phyloP scores from a whole-genome alignment of 257 asterid species.

The Verbena officinalis region DNA sequence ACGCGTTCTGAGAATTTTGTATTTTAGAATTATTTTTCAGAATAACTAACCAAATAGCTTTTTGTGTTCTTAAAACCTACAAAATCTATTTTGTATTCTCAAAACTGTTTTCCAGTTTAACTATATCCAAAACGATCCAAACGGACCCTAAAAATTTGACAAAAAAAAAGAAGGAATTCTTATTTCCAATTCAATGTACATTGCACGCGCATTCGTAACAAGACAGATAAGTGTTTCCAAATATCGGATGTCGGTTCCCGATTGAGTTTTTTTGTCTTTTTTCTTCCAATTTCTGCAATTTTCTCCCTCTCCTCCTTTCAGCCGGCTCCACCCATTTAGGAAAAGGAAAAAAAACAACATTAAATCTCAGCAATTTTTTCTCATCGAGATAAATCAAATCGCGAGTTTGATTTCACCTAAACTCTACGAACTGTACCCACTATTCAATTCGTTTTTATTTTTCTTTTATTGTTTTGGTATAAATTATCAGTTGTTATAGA shows the following conservation, averaged over 20 bases:
- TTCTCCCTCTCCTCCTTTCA: neutral
- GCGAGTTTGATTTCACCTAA: conserved; percentile 20
- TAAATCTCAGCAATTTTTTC: neutral
- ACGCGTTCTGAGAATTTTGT: too few relatives aligned
- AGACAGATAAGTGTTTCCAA: too few relatives aligned
- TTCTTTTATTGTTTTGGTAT: neutral
- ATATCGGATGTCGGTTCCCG: neutral
- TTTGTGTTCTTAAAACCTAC: too few relatives aligned
- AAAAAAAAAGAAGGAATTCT: too few relatives aligned
- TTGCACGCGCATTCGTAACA: too few relatives aligned
- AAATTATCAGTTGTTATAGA: neutral
- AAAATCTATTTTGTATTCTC: too few relatives aligned
- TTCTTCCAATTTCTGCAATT: neutral
- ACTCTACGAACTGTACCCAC: conserved; percentile 4
- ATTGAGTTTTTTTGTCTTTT: neutral
- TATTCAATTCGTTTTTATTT: conserved; percentile 3
- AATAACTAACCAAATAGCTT: too few relatives aligned
- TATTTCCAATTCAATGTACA: too few relatives aligned
- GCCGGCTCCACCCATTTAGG: conserved; percentile 20
- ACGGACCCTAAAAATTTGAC: too few relatives aligned
- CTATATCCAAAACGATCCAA: too few relatives aligned
- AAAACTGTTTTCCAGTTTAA: too few relatives aligned
- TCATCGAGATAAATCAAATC: conserved; percentile 17
- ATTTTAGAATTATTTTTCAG: too few relatives aligned
- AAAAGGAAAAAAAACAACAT: neutral